These are phyloP conservation scores for Oropetium thomaeum DNA, from an alignment of 176 grass and related monocot genomes.

Conservation along the genomic window DNA sequence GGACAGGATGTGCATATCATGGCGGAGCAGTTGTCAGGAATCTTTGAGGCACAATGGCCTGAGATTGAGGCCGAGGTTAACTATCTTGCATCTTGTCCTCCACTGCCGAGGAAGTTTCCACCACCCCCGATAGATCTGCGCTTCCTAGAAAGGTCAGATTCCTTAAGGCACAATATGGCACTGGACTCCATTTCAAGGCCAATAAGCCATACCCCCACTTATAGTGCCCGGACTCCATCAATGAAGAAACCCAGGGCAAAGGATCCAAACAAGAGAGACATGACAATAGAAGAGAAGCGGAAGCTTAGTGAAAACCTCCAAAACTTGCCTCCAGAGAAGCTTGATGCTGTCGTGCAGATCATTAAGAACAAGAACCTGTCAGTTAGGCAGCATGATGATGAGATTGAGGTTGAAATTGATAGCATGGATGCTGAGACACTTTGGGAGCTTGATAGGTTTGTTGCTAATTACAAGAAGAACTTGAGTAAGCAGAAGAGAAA, in stretches of 20 bases:
- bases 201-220: conserved; percentile 47
- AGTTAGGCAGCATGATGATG: conserved; percentile 89
- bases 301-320: conserved; percentile 87
- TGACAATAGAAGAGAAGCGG: conserved; percentile 96
- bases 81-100: conserved; percentile 48
- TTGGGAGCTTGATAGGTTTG: conserved; percentile 97
- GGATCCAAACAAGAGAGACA: conserved; percentile 89
- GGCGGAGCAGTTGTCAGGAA: conserved; percentile 69
- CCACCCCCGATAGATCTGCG: conserved; percentile 49
- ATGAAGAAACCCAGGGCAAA: conserved; percentile 95
- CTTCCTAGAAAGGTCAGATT: conserved; percentile 76
- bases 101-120: conserved; percentile 58
- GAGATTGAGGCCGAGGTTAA: conserved; percentile 77
- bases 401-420: conserved; percentile 98
- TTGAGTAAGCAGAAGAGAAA: conserved; percentile 96
- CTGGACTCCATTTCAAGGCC: conserved; percentile 55
- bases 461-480: conserved; percentile 94
- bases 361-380: conserved; percentile 91
- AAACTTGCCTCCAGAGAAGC: conserved; percentile 78
- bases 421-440: conserved; percentile 95
- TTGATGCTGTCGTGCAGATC: conserved; percentile 76
- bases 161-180: conserved; percentile 31
- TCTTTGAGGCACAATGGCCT: conserved; percentile 91
- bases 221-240: conserved; percentile 52
- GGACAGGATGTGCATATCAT: conserved; percentile 95